These are phyloP conservation scores for Sphaerulina musiva DNA, from an alignment of 2,329 filamentous ascomycete species.

Conservation along the genomic window DNA sequence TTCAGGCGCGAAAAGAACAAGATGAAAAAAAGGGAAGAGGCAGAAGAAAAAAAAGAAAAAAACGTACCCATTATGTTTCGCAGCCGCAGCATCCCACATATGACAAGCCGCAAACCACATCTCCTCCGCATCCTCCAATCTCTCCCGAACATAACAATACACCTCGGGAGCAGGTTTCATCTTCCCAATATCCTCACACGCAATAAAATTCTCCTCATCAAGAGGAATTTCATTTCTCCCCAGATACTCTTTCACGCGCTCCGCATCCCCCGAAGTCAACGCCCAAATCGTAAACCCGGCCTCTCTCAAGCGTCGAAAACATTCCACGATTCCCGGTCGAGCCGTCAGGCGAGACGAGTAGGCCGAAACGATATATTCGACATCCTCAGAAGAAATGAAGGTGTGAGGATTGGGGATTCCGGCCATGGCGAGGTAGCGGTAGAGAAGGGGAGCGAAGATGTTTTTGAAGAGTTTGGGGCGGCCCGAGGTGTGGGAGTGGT, in stretches of 20 bases:
- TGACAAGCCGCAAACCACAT: constrained; percentile 54
- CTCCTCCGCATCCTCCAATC: constrained; percentile 33
- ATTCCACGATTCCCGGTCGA: neutral
- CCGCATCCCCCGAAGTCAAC: neutral
- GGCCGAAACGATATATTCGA: neutral
- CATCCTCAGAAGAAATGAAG: neutral
- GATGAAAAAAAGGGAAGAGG: too few relatives aligned
- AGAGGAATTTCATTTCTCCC: neutral
- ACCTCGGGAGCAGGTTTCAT: neutral
- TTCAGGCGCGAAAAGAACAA: too few relatives aligned
- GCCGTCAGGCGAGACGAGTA: neutral
- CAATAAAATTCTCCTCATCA: neutral
- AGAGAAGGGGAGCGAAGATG: neutral
- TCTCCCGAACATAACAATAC: neutral
- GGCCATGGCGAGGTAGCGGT: neutral
- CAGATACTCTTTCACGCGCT: neutral
- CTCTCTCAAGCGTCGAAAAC: neutral
- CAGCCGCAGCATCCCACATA: constrained; percentile 53
- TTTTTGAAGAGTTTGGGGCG: constrained; percentile 37
- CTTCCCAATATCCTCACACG: neutral
- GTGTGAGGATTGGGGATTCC: neutral
- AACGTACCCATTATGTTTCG: constrained; percentile 39
- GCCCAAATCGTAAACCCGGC: neutral
- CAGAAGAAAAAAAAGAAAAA: too few relatives aligned
- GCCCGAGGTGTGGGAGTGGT: constrained; percentile 41